Evolutionary conservation across 257 asterid genomes (phyloP).

Genomic region (Nicotiana undulata): DNA sequence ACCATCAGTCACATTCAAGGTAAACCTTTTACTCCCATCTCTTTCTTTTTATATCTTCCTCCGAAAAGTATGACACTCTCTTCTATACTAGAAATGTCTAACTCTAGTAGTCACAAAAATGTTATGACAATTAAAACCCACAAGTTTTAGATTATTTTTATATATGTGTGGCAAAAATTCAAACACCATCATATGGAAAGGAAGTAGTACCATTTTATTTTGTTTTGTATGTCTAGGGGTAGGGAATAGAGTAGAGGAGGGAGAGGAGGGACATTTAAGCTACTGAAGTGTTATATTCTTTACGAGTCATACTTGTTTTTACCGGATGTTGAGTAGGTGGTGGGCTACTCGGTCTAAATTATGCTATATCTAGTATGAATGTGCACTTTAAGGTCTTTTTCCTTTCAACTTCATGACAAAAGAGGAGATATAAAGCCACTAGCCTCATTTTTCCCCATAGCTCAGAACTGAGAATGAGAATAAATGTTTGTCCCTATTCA

Average conservation of each 20-base stretch:
- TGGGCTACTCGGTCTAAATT: background rate
- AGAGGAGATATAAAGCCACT: background rate
- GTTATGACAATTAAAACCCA: too few relatives aligned
- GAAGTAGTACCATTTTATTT: background rate
- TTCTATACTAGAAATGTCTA: too few relatives aligned
- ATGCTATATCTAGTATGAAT: background rate
- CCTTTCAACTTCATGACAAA: background rate
- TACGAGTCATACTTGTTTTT: background rate
- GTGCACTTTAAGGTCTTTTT: background rate
- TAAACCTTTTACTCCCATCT: background rate
- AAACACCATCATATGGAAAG: background rate
- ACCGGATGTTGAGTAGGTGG: background rate
- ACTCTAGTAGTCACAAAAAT: too few relatives aligned
- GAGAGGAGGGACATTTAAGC: background rate
- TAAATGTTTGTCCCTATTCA: constrained; percentile 12
- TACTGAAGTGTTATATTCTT: background rate
- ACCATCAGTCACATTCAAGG: constrained; percentile 15
- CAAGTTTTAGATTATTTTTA: too few relatives aligned
- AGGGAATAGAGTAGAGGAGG: background rate
- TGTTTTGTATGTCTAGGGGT: background rate
- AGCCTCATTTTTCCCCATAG: background rate
- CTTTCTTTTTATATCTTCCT: background rate
- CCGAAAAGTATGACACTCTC: too few relatives aligned
- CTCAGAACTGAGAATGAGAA: constrained; percentile 16
- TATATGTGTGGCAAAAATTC: too few relatives aligned